phyloP scores from a whole-genome alignment of 768 basidiomycete genomes.

The Lactarius hengduanensis region DNA sequence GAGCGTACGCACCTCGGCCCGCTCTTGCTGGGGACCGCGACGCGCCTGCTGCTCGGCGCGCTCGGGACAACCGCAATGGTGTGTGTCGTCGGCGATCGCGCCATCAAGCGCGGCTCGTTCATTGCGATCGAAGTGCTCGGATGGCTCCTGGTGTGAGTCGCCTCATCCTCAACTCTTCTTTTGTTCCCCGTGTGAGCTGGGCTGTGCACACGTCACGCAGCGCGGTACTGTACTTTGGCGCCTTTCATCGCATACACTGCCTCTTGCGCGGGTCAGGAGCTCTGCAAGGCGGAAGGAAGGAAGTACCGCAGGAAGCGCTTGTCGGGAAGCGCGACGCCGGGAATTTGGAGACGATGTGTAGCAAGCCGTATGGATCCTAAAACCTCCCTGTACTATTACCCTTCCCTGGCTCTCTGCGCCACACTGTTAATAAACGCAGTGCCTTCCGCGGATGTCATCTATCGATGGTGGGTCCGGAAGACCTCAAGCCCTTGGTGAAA shows the following conservation, averaged over 20 bases:
- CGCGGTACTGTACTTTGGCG: slow-evolving; percentile 19
- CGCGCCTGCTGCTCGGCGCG: slow-evolving; percentile 17
- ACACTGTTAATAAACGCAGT: background rate
- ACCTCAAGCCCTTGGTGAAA: background rate
- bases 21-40: slow-evolving; percentile 13
- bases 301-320: background rate
- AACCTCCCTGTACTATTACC: background rate
- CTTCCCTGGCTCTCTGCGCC: background rate
- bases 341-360: background rate
- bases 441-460: background rate
- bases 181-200: background rate
- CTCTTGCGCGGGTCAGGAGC: slow-evolving; percentile 7
- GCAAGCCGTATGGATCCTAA: background rate
- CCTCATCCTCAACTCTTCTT: background rate
- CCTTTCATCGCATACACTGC: slow-evolving; percentile 13
- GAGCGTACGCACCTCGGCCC: background rate
- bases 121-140: slow-evolving; percentile 25
- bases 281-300: background rate
- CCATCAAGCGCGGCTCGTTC: slow-evolving; percentile 19
- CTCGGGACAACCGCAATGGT: slow-evolving; percentile 27
- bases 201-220: background rate
- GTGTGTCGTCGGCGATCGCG: slow-evolving; percentile 12
- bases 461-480: background rate
- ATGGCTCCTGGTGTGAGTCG: slow-evolving; percentile 27
- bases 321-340: background rate